Base-by-base conservation (phyloP, 495 filamentous ascomycete species). In the Hamigera avellanea region DNA sequence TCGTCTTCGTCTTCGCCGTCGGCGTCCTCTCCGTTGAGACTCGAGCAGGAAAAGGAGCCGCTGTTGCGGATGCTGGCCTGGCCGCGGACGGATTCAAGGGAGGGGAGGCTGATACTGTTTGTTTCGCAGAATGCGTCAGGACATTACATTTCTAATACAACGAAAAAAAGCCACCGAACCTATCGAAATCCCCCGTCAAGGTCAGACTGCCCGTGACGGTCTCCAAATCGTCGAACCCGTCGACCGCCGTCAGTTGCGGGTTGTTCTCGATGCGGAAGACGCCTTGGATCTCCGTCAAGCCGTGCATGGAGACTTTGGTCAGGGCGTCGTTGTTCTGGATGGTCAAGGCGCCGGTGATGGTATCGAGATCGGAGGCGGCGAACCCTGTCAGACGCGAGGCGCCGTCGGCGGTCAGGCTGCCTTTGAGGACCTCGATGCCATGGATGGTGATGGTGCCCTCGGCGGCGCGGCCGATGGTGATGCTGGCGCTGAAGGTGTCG, bases 21-120 rank as follows among this genome's bases (percentile, higher is more conserved):
- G n/a, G n/a, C n/a, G n/a, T n/a, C n/a, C n/a, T n/a, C n/a, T n/a
- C n/a, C n/a, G n/a, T n/a, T n/a, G n/a, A n/a, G n/a, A n/a, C n/a
- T n/a, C 17, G 37, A 40, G 46, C 56, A 59, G 19, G 40, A 42
- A 42, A 53, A 47, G 15, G 43, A 43, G 3, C 40, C 49, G 8
- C 40, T 33, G 19, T 45, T 45, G 9, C 13, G 28, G 33, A 60
- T 53, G 1, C 26, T 36, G 10, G 54, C 50, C 14, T 39, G 16
- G n/a, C 56, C 54, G 18, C 44, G 36, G 9, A 58, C 49, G 13
- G 42, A 17, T 14, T 60, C 39, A 1, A 62, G 46, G 6, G 48
- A 43, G 7, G 42, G 32, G 2, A 62, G 38, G 0, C 47, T 51
- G 5, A 62, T 35, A 8, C 58, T 62, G 9, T 18, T 27, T 28